phyloP scores from a whole-genome alignment of 2,329 filamentous ascomycete species.

The Emergomyces africanus region DNA sequence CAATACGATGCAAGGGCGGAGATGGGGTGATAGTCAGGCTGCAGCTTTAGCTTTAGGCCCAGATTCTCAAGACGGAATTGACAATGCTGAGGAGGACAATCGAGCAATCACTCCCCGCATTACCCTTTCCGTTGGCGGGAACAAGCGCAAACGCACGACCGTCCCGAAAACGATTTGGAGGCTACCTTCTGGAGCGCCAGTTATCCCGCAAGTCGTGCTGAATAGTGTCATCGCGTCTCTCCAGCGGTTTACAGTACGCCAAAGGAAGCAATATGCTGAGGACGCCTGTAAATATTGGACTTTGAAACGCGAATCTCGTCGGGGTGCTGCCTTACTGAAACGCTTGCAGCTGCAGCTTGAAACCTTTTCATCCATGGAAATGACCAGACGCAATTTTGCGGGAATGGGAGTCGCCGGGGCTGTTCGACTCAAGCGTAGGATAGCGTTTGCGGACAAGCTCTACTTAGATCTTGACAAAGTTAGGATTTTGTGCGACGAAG shows the following conservation, averaged over 20 bases:
- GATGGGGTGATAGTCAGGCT: slow-evolving; percentile 85
- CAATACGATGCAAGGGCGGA: slow-evolving; percentile 71
- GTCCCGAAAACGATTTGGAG: slow-evolving; percentile 68
- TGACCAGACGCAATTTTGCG: slow-evolving; percentile 90
- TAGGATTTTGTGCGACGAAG: slow-evolving; percentile 52
- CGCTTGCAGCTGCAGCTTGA: slow-evolving; percentile 90
- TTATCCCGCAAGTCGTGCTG: slow-evolving; percentile 80
- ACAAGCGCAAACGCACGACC: slow-evolving; percentile 43
- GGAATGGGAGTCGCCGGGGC: slow-evolving; percentile 80
- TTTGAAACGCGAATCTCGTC: slow-evolving; percentile 80
- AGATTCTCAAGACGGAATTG: slow-evolving; percentile 46
- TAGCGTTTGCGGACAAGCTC: slow-evolving; percentile 67
- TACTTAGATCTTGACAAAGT: slow-evolving; percentile 60
- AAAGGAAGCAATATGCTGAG: slow-evolving; percentile 82
- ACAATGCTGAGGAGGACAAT: slow-evolving; percentile 33
- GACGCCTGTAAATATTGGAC: slow-evolving; percentile 98
- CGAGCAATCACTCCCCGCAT: slow-evolving; percentile 35
- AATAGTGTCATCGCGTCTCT: slow-evolving; percentile 75
- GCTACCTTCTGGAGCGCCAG: slow-evolving; percentile 82
- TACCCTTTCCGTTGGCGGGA: slow-evolving; percentile 42
- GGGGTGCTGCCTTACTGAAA: slow-evolving; percentile 85
- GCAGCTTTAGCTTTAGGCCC: slow-evolving; percentile 72
- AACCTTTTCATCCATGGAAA: slow-evolving; percentile 93
- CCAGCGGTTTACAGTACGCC: slow-evolving; percentile 67
- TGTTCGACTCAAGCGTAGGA: slow-evolving; percentile 62